Evolutionary conservation across 805 yeast genomes (phyloP).

Genomic region (Candida nitratophila): DNA sequence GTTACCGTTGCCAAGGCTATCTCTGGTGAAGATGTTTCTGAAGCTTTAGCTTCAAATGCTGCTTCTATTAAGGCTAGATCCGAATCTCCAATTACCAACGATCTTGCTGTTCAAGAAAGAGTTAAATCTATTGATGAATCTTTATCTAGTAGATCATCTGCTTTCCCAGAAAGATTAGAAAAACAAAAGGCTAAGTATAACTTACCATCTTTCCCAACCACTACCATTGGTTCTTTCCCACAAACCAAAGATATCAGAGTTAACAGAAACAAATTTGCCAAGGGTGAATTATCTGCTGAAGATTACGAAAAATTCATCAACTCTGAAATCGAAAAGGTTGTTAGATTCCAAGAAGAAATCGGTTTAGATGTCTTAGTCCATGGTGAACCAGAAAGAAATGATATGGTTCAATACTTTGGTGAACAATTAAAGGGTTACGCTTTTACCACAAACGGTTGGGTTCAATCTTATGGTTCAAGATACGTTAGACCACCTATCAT

Average conservation of each 20-base stretch:
- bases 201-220: slow-evolving; percentile 98
- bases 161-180: slow-evolving; percentile 81
- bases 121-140: slow-evolving; percentile 70
- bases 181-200: slow-evolving; percentile 84
- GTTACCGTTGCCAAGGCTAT: slow-evolving; percentile 84
- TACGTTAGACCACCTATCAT: slow-evolving; percentile 99
- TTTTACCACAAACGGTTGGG: slow-evolving; percentile 99
- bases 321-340: slow-evolving; percentile 91
- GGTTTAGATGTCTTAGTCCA: slow-evolving; percentile 98
- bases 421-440: slow-evolving; percentile 98
- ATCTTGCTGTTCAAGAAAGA: slow-evolving; percentile 84
- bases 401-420: slow-evolving; percentile 99
- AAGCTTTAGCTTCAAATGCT: slow-evolving; percentile 78
- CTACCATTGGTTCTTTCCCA: slow-evolving; percentile 99
- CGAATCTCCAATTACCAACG: slow-evolving; percentile 84
- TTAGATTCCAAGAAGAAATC: slow-evolving; percentile 98
- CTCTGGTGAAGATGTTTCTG: slow-evolving; percentile 74
- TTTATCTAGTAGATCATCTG: slow-evolving; percentile 74
- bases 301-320: slow-evolving; percentile 95
- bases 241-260: slow-evolving; percentile 99
- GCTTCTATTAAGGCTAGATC: slow-evolving; percentile 79
- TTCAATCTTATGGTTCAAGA: slow-evolving; percentile 99
- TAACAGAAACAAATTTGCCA: slow-evolving; percentile 96
- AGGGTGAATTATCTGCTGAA: slow-evolving; percentile 93
- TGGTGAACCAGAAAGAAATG: slow-evolving; percentile 99